Base-by-base conservation (phyloP, 2,329 filamentous ascomycete genomes). In the Alternaria triticimaculans region DNA sequence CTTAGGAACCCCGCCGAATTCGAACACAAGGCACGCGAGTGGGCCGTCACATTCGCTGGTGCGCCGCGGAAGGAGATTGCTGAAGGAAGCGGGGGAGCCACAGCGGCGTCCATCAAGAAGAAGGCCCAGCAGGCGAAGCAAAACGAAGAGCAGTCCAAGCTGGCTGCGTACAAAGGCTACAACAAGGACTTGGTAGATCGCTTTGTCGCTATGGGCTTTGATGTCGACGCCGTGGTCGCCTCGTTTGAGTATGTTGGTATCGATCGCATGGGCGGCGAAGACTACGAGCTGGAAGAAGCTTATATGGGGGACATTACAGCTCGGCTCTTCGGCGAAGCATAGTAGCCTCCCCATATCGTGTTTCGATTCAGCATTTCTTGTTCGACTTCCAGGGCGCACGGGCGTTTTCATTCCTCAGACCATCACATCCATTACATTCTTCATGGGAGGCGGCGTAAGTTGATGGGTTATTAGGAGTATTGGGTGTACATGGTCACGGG, bases 241-340 rank as follows among this genome's bases (percentile, higher is more conserved):
- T 92, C 93, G 0, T 97, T 97, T 74, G 86, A 90, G 56, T 92
- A 87, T 64, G 90, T 96, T 8, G 92, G 92, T 6, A 94, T 97
- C 69, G 92, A 95, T 66, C 87, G 88, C 18, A 93, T 91, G 70
- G 87, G 86, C 25, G 94, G 94, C 0, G 84, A 90, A 69, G 92
- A 96, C 76, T 96, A 96, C 78, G 90, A 92, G 72, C 83, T 97
- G n/a, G 93, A 96, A 76, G 92, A 96, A 73, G 93, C 90, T 1
- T 94, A 94, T 71, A 93, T 97, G 87, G 93, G 92, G 4, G 94
- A 97, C 71, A 90, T 98, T 66, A 97, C 93, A 0, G 92, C 93
- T 18, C 87, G 91, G 62, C 86, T 98, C 7, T 88, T 97, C 33
- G 92, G 92, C 41, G 94, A 97, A 80, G 87, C 88, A 44, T 73